Evolutionary conservation across 306 rosid genomes (phyloP), one percentile per base, ranked within the genome.

Genomic region (Hippophae gyantsensis): DNA sequence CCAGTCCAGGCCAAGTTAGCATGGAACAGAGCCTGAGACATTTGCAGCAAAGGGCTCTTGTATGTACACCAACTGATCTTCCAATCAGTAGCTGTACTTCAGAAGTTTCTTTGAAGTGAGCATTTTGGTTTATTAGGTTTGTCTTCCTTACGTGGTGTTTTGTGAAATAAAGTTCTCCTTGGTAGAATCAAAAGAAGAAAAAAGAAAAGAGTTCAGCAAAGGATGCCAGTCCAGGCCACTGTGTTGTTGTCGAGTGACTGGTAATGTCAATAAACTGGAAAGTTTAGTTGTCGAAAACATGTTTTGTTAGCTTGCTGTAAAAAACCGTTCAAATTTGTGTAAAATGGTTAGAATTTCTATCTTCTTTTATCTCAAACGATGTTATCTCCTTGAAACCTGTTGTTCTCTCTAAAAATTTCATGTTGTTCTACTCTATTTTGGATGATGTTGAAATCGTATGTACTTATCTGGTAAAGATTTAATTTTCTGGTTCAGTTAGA

Each of bases 171-270:
- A 77, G 52, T 45, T 50, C 63, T 70, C 72, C 54, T 54, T 71
- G 43, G 70, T 54, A 74, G 62, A 48, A 60, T 54, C 40, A 10
- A 49, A 18, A 11, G 62, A 54, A 41, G 23, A 48, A 23, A 61
- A 48, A 48, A 67, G 13, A 52, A 32, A 58, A 60, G n/a, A 11
- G 52, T 55, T 71, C 66, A 68, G 67, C 66, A 66, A 48, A 51
- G 64, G 64, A 83, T 78, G 97, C 96, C 94, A 80, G 95, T 92
- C 99, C 99, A 86, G 99, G 90, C 93, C 86, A 56, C 47, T 61
- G 66, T 76, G 72, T 71, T 50, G 75, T 79, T 63, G 78, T 69
- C 95, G 76, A 68, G 99, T 77, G 99, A 92, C 89, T 88, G 99
- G 95, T 88, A 40, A 12, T 76, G 88, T 78, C 77, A 92, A 88